Percentiles rank a stretch among this genome's conserved stretches.
Conservation (phyloP, 371 early-diverging fungal genomes). For the Mortierella sp. region DNA sequence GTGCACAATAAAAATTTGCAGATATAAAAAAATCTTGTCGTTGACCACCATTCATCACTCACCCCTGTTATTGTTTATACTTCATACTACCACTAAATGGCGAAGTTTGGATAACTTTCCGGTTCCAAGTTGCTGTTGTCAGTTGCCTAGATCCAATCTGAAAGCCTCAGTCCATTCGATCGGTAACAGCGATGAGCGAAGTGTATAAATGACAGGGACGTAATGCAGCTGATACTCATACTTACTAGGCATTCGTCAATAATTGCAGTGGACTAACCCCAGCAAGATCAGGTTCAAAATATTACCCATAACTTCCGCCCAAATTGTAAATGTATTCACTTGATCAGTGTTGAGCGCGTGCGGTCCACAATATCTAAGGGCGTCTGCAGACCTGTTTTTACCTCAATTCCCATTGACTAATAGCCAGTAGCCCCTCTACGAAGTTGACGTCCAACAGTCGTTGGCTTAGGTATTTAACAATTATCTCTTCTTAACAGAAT, state of each 20-base stretch:
- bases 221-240: slow-evolving; percentile 71
- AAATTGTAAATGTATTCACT: too few species aligned
- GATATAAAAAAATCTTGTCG: too few species aligned
- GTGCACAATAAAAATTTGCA: too few species aligned
- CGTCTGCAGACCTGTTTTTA: slow-evolving; percentile 78
- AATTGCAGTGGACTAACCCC: too few species aligned
- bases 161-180: slow-evolving; percentile 73
- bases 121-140: slow-evolving; percentile 56
- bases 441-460: slow-evolving; percentile 40
- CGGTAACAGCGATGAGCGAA: slow-evolving; percentile 76
- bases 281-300: too few species aligned
- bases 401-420: slow-evolving; percentile 67
- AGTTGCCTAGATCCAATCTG: slow-evolving; percentile 61
- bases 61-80: too few species aligned
- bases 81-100: slow-evolving; percentile 81
- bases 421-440: slow-evolving; percentile 65
- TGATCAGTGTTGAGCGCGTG: slow-evolving; percentile 70
- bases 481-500: background rate
- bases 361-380: slow-evolving; percentile 79
- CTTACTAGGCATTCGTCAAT: slow-evolving; percentile 18
- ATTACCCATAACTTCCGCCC: too few species aligned
- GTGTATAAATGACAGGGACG: slow-evolving; percentile 72
- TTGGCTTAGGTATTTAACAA: slow-evolving; percentile 49
- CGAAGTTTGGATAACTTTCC: slow-evolving; percentile 71
- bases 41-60: too few species aligned